Conservation (phyloP, 2,329 filamentous ascomycete species). For the Rhytidhysteron rufulum region DNA sequence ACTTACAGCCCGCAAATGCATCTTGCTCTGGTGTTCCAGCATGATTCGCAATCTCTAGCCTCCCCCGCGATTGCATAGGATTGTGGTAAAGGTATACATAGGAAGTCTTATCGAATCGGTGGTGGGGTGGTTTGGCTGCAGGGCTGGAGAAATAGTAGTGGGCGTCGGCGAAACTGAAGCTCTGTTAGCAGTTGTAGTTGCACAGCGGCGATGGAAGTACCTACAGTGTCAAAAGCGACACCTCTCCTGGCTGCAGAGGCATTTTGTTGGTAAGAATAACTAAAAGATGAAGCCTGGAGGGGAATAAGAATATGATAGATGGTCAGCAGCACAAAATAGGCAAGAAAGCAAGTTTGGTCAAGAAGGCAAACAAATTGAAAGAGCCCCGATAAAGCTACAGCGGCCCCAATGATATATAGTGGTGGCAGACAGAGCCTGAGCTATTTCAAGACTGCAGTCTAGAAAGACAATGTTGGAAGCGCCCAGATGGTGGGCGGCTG, state of each 20-base stretch:
- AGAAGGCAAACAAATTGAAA: conserved; percentile 2
- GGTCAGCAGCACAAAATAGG: no score
- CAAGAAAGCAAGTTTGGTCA: conserved; percentile 6
- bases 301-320: no score
- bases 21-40: conserved; percentile 73
- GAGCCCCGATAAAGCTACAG: not conserved
- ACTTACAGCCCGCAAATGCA: conserved; percentile 72
- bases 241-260: conserved; percentile 47
- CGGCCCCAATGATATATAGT: conserved; percentile 2
- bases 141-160: conserved; percentile 77
- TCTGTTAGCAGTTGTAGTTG: conserved; percentile 14
- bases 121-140: conserved; percentile 64
- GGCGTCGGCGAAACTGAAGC: conserved; percentile 67
- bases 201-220: conserved; percentile 10
- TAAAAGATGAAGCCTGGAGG: conserved; percentile 3
- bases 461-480: conserved; percentile 30
- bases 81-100: conserved; percentile 81
- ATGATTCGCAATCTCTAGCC: conserved; percentile 72
- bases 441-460: conserved; percentile 28
- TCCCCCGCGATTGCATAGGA: conserved; percentile 61
- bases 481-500: conserved; percentile 19
- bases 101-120: conserved; percentile 75
- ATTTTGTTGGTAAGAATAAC: conserved; percentile 27
- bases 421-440: conserved; percentile 1
- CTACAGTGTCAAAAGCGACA: conserved; percentile 46